phyloP scores from a whole-genome alignment of 495 filamentous ascomycete genomes.

The Cercophora newfieldiana region DNA sequence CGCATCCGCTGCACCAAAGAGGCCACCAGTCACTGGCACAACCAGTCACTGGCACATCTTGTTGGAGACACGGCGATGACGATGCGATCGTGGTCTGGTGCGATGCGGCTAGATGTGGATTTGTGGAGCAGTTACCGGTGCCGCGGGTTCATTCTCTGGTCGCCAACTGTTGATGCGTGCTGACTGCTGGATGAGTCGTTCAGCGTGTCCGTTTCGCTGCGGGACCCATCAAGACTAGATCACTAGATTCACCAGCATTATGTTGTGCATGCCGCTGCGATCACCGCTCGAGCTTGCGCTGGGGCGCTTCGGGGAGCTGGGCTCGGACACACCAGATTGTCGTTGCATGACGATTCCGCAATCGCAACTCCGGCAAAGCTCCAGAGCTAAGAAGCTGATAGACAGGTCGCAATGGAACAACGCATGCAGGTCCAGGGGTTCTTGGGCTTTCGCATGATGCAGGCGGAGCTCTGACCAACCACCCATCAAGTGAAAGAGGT shows the following conservation, averaged over 20 bases:
- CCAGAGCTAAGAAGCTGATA: slow-evolving; percentile 12
- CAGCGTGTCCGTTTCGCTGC: background rate
- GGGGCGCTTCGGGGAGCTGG: background rate
- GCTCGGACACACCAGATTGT: slow-evolving; percentile 5
- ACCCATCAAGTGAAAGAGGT: background rate
- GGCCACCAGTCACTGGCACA: background rate
- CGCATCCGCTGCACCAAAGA: background rate
- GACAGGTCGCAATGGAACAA: slow-evolving; percentile 15
- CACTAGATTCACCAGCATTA: background rate
- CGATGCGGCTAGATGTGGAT: slow-evolving; percentile 10
- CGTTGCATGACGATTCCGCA: slow-evolving; percentile 1
- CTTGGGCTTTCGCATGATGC: slow-evolving; percentile 17
- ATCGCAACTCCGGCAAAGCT: slow-evolving; percentile 1
- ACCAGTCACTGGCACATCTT: background rate
- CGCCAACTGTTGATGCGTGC: background rate
- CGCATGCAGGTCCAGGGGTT: slow-evolving; percentile 23
- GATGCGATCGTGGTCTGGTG: background rate
- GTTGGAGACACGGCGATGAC: background rate
- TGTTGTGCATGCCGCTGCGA: slow-evolving; percentile 8
- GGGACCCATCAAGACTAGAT: background rate
- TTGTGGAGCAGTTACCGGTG: slow-evolving; percentile 13
- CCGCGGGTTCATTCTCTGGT: background rate
- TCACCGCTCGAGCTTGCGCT: background rate
- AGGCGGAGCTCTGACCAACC: slow-evolving; percentile 7
- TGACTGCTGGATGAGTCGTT: background rate